These are phyloP conservation scores for Ophiognomonia clavigignenti-juglandacearum DNA, from an alignment of 2,329 filamentous ascomycete genomes.

Conservation along the genomic window DNA sequence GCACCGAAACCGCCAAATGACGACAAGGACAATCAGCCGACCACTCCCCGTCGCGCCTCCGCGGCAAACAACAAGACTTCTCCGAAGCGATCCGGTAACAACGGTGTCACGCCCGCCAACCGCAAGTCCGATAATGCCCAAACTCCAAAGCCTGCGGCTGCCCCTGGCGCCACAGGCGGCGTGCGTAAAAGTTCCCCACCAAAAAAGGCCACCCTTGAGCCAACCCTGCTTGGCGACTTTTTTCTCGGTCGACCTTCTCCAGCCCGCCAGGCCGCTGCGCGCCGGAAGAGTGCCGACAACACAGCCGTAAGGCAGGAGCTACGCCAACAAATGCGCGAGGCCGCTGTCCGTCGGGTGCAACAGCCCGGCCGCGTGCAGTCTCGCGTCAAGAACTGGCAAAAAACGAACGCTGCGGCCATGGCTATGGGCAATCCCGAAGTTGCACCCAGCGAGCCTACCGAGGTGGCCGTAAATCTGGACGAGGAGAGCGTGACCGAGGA, in stretches of 20 bases:
- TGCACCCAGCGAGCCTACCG: constrained; percentile 51
- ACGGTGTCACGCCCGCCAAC: constrained; percentile 22
- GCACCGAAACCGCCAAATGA: constrained; percentile 16
- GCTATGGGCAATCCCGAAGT: constrained; percentile 45
- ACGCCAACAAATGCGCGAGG: constrained; percentile 53
- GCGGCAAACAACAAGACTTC: constrained; percentile 19
- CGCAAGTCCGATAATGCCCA: constrained; percentile 21
- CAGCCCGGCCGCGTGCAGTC: constrained; percentile 67
- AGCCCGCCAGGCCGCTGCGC: constrained; percentile 43
- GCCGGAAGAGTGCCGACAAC: constrained; percentile 52
- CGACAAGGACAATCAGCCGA: constrained; percentile 13
- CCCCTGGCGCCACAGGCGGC: constrained; percentile 24
- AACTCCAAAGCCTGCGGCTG: constrained; percentile 41
- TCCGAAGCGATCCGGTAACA: constrained; percentile 16
- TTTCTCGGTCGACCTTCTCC: constrained; percentile 52
- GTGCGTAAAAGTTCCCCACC: constrained; percentile 22
- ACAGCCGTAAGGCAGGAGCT: constrained; percentile 48
- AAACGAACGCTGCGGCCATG: constrained; percentile 65
- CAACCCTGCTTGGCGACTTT: constrained; percentile 52
- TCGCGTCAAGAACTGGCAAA: constrained; percentile 82
- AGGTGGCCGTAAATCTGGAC: constrained; percentile 56
- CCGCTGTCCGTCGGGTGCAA: constrained; percentile 52
- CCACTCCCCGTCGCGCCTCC: constrained; percentile 10
- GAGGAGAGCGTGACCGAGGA: constrained; percentile 58
- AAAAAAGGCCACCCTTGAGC: constrained; percentile 35